A percentile compares a stretch with the other conserved stretches of the same genome.
Evolutionary conservation across 805 yeast genomes (phyloP).

Genomic region (Huiozyma sinensis): DNA sequence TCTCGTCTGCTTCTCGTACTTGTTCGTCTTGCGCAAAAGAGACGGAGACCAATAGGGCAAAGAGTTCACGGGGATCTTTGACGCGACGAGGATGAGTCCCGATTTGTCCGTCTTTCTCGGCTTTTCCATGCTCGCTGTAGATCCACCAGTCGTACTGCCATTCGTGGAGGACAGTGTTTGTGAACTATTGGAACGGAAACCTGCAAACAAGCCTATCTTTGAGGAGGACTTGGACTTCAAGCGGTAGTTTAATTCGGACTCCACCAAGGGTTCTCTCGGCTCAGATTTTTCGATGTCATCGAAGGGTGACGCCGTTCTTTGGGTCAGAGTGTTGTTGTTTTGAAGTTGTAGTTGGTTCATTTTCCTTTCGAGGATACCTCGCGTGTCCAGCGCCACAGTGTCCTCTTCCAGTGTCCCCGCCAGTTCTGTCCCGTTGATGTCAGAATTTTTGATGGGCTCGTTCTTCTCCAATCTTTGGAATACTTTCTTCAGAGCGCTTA

Average conservation of each 20-base stretch:
- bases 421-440: slow-evolving; percentile 21
- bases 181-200: slow-evolving; percentile 1
- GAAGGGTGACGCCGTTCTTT: background rate
- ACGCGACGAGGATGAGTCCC: slow-evolving; percentile 22
- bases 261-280: slow-evolving; percentile 5
- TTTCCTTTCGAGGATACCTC: slow-evolving; percentile 18
- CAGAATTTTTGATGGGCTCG: slow-evolving; percentile 9
- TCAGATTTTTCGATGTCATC: slow-evolving; percentile 2
- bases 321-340: slow-evolving; percentile 1
- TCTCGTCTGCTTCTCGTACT: slow-evolving; percentile 19
- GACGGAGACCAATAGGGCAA: slow-evolving; percentile 28
- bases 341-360: slow-evolving; percentile 18
- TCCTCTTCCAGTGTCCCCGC: slow-evolving; percentile 19
- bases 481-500: slow-evolving; percentile 6
- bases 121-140: background rate
- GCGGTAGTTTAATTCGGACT: slow-evolving; percentile 11
- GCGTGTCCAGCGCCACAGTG: slow-evolving; percentile 12
- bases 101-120: slow-evolving; percentile 7
- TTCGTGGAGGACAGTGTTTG: background rate
- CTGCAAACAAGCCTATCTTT: background rate
- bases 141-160: background rate
- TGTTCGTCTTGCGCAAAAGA: slow-evolving; percentile 26
- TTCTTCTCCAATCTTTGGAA: slow-evolving; percentile 8
- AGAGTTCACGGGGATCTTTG: slow-evolving; percentile 24
- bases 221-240: slow-evolving; percentile 4